These are phyloP conservation scores for Hericium coralloides DNA, from an alignment of 768 basidiomycete species.

Conservation along the genomic window DNA sequence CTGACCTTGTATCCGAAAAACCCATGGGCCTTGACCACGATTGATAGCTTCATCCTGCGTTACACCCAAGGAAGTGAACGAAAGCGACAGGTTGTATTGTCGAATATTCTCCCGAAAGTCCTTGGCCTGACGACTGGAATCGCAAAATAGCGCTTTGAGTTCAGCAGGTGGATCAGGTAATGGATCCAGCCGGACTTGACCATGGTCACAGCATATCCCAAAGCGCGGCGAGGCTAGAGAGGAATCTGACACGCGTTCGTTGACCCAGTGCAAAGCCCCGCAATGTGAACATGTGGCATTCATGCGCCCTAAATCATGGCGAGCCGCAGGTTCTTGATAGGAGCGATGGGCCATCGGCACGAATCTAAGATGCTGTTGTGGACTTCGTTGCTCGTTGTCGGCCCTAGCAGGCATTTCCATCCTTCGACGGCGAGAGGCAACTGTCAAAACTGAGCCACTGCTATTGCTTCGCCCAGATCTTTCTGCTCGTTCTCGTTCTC, in stretches of 20 bases:
- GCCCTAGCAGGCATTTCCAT: too few relatives aligned
- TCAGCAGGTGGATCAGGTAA: conserved; percentile 15
- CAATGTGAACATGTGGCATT: conserved; percentile 24
- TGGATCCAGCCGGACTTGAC: conserved; percentile 23
- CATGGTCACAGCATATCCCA: conserved; percentile 27
- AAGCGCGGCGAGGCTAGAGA: conserved; percentile 21
- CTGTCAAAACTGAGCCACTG: too few relatives aligned
- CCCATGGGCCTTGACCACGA: conserved; percentile 23
- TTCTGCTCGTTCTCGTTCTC: too few relatives aligned
- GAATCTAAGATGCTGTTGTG: too few relatives aligned
- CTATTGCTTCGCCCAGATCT: too few relatives aligned
- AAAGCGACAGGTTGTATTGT: conserved; percentile 33
- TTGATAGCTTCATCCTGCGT: conserved; percentile 21
- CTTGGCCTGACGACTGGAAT: conserved; percentile 9
- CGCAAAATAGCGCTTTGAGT: conserved; percentile 17
- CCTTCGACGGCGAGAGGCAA: too few relatives aligned
- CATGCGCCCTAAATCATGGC: conserved; percentile 25
- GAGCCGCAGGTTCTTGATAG: neutral
- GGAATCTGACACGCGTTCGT: conserved; percentile 17
- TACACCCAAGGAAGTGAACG: conserved; percentile 30
- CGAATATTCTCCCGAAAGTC: conserved; percentile 27
- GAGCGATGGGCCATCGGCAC: neutral
- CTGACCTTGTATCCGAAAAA: conserved; percentile 27
- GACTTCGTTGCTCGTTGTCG: too few relatives aligned
- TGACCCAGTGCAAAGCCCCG: conserved; percentile 28